These are phyloP conservation scores for Chenopodium berlandieri DNA, from an alignment of 148 eudicot genomes.

Conservation along the genomic window DNA sequence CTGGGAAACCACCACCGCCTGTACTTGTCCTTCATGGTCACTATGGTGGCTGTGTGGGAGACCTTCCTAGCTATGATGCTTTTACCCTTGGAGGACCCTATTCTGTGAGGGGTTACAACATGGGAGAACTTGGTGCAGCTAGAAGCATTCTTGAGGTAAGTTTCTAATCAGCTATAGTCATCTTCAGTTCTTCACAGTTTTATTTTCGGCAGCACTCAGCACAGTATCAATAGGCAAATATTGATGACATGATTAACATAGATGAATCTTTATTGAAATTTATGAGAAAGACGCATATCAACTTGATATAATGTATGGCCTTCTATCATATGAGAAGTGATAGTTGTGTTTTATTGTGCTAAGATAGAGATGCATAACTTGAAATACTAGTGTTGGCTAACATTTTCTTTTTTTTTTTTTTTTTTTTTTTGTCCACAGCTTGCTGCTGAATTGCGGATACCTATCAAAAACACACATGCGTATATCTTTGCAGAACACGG, in stretches of 20 bases:
- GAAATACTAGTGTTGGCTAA: background rate
- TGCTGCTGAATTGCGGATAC: conserved; percentile 92
- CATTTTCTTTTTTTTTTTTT: background rate
- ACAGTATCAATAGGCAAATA: background rate
- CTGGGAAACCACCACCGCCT: conserved; percentile 92
- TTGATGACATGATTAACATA: background rate
- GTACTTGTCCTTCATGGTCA: conserved; percentile 94
- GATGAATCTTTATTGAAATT: background rate
- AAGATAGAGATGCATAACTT: background rate
- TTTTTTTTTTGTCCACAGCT: conserved; percentile 46
- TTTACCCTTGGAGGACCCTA: conserved; percentile 97
- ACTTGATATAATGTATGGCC: background rate
- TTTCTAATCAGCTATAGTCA: conserved; percentile 7
- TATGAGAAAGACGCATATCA: background rate
- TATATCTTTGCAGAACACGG: conserved; percentile 92
- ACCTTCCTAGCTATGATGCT: conserved; percentile 96
- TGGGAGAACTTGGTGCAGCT: conserved; percentile 99
- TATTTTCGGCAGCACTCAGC: background rate
- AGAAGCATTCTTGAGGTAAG: conserved; percentile 91
- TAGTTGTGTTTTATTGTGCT: background rate
- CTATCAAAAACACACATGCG: conserved; percentile 71
- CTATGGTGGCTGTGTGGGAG: conserved; percentile 98
- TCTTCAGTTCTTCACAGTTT: background rate
- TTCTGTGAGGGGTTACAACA: conserved; percentile 98
- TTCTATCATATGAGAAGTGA: background rate